Conservation (phyloP, 352 stramenopile genomes). For the Globisporangium acanthophoron region DNA sequence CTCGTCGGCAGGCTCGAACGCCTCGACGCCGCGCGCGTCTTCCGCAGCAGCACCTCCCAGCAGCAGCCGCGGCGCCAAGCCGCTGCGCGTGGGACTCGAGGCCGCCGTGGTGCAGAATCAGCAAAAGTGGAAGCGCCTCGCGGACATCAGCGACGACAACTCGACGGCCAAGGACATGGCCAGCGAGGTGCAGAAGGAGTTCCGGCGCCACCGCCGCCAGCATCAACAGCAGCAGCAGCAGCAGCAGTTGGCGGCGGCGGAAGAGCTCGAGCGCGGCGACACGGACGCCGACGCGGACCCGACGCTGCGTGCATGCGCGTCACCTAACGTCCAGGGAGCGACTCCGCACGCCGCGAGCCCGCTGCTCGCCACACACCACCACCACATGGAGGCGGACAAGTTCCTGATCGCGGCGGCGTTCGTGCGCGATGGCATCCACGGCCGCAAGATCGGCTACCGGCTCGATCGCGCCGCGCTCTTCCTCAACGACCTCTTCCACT, state of each 20-base stretch:
- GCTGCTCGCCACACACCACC: background rate
- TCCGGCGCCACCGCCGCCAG: slow-evolving; percentile 20
- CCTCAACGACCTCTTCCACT: slow-evolving; percentile 72
- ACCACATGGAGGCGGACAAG: slow-evolving; percentile 45
- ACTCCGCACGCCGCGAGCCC: background rate
- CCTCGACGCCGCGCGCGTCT: slow-evolving; percentile 3
- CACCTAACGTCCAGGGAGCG: background rate
- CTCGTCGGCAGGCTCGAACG: slow-evolving; percentile 6
- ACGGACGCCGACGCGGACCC: background rate
- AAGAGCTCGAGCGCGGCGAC: slow-evolving; percentile 4
- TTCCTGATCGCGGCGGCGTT: slow-evolving; percentile 75
- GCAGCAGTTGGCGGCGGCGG: slow-evolving; percentile 6
- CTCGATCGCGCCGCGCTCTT: slow-evolving; percentile 64
- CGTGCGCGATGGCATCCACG: slow-evolving; percentile 76
- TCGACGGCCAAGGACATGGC: slow-evolving; percentile 83
- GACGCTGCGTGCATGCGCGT: background rate
- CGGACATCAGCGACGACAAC: slow-evolving; percentile 73
- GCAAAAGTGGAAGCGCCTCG: slow-evolving; percentile 77
- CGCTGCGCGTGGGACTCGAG: slow-evolving; percentile 54
- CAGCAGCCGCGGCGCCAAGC: slow-evolving; percentile 4
- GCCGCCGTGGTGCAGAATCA: slow-evolving; percentile 68
- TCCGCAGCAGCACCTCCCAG: background rate
- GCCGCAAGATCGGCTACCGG: slow-evolving; percentile 79
- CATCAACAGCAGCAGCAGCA: slow-evolving; percentile 28
- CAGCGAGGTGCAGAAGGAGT: slow-evolving; percentile 67